These are phyloP conservation scores for Crassisporium funariophilum DNA, from an alignment of 768 basidiomycete genomes.

Conservation along the genomic window DNA sequence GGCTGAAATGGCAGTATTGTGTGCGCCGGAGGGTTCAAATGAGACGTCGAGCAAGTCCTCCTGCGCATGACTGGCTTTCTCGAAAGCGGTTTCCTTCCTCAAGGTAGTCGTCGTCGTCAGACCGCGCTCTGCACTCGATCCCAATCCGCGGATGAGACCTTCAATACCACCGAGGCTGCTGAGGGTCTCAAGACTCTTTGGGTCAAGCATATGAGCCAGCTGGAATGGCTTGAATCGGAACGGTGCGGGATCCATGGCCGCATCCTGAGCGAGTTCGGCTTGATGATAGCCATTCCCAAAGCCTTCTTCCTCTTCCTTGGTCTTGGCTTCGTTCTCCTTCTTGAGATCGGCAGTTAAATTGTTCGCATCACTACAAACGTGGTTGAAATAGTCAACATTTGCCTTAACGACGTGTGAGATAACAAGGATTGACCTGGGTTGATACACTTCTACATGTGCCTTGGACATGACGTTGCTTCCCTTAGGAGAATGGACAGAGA, in stretches of 20 bases:
- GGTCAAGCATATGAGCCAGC: conserved; percentile 88
- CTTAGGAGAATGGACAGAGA: conserved; percentile 50
- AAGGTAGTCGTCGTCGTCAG: too few species aligned
- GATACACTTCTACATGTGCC: conserved; percentile 51
- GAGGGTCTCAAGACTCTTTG: conserved; percentile 75
- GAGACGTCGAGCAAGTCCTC: too few species aligned
- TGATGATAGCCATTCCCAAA: conserved; percentile 35
- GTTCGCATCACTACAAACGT: conserved; percentile 29
- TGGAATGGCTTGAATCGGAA: conserved; percentile 73
- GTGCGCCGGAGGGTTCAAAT: conserved; percentile 19
- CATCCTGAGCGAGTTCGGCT: conserved; percentile 40
- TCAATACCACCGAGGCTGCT: conserved; percentile 69
- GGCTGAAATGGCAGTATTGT: conserved; percentile 34
- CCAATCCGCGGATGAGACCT: conserved; percentile 71
- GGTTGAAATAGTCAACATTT: too few species aligned
- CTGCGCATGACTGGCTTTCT: too few species aligned
- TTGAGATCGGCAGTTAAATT: conserved; percentile 7
- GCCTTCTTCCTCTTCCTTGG: conserved; percentile 24
- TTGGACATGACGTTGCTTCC: conserved; percentile 60
- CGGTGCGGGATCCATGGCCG: conserved; percentile 58
- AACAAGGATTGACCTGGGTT: too few species aligned
- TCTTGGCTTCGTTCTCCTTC: conserved; percentile 18
- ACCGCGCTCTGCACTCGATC: conserved; percentile 60
- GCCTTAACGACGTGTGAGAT: too few species aligned
- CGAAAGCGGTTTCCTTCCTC: too few species aligned